These are phyloP conservation scores for Tricholomella constricta DNA, from an alignment of 768 basidiomycete genomes.

Conservation along the genomic window DNA sequence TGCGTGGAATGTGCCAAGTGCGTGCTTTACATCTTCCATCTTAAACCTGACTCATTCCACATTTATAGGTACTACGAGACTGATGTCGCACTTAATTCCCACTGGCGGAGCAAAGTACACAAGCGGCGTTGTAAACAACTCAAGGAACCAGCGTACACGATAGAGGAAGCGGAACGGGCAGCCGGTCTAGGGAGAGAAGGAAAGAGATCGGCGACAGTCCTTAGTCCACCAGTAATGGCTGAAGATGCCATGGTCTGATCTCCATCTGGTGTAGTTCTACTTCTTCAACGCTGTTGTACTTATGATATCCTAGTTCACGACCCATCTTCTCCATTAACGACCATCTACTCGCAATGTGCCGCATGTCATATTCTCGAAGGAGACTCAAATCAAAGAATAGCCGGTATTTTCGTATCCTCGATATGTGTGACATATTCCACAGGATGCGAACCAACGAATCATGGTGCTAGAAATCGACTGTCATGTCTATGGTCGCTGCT, in stretches of 20 bases:
- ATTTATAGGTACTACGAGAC: conserved; percentile 76
- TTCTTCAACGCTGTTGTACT: conserved; percentile 3
- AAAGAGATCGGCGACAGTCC: conserved; percentile 25
- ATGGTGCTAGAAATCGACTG: too few relatives aligned
- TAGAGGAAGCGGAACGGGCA: conserved; percentile 88
- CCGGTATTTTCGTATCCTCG: too few relatives aligned
- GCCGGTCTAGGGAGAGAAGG: conserved; percentile 78
- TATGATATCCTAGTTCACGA: not conserved
- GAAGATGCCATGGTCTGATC: conserved; percentile 6
- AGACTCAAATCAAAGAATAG: too few relatives aligned
- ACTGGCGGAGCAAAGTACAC: conserved; percentile 90
- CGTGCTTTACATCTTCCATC: conserved; percentile 25
- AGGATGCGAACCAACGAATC: too few relatives aligned
- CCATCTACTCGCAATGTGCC: too few relatives aligned
- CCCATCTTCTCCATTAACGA: not conserved
- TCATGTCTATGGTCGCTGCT: too few relatives aligned
- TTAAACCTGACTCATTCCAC: not conserved
- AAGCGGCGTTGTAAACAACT: conserved; percentile 85
- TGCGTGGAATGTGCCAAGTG: conserved; percentile 96
- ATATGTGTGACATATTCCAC: too few relatives aligned
- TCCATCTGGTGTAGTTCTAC: not conserved
- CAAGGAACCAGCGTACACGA: conserved; percentile 86
- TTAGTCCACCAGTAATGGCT: not conserved
- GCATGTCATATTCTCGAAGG: too few relatives aligned
- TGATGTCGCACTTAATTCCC: conserved; percentile 76